These are phyloP conservation scores for Claviceps lovelessii DNA, from an alignment of 2,329 filamentous ascomycete genomes.

Conservation along the genomic window DNA sequence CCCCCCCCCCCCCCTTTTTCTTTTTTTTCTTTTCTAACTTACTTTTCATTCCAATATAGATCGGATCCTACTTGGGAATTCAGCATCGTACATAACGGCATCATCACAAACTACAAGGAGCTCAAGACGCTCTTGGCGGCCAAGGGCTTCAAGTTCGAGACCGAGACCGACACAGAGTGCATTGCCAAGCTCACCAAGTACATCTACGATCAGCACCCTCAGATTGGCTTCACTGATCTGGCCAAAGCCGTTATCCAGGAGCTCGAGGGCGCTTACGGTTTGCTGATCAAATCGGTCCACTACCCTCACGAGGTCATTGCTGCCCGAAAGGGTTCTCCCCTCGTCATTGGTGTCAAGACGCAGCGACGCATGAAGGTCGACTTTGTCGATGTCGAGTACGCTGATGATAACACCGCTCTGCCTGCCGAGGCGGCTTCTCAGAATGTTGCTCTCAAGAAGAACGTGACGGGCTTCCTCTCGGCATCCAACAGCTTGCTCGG, in stretches of 20 bases:
- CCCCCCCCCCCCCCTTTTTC: too few relatives aligned
- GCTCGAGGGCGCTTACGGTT: conserved; percentile 92
- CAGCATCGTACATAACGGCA: conserved; percentile 95
- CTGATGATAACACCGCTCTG: conserved; percentile 68
- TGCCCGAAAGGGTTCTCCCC: conserved; percentile 92
- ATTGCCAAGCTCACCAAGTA: conserved; percentile 99
- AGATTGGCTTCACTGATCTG: conserved; percentile 89
- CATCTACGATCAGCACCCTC: conserved; percentile 86
- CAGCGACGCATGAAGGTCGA: conserved; percentile 99
- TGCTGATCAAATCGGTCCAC: conserved; percentile 96
- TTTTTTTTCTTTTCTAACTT: neutral
- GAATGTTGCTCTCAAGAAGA: conserved; percentile 93
- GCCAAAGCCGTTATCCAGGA: conserved; percentile 97
- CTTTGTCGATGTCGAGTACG: conserved; percentile 97
- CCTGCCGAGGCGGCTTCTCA: conserved; percentile 90
- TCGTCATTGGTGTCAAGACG: conserved; percentile 94
- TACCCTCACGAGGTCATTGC: conserved; percentile 97
- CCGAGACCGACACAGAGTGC: conserved; percentile 97
- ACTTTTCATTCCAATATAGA: conserved; percentile 28
- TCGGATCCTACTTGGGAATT: conserved; percentile 95
- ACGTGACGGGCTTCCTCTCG: conserved; percentile 50
- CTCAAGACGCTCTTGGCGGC: conserved; percentile 79
- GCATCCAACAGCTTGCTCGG: conserved; percentile 54
- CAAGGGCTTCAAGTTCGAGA: conserved; percentile 99
- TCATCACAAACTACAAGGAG: conserved; percentile 99